Evolutionary conservation across 2,329 filamentous ascomycete genomes (phyloP), one percentile per base, ranked within the genome.

Genomic region (Claviceps citrina): DNA sequence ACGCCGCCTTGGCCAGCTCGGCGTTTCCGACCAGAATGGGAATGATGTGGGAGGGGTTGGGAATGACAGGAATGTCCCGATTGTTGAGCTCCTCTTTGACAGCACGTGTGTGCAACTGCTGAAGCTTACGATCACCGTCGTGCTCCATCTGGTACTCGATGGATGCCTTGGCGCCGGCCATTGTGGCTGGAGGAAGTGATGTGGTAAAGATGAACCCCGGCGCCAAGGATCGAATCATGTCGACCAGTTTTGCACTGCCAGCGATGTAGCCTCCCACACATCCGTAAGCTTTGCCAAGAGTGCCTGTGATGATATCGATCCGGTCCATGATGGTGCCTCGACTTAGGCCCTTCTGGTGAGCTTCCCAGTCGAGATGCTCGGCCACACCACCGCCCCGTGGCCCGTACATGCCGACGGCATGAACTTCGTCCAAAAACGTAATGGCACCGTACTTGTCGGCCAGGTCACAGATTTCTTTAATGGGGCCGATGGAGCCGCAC

Each of bases 141-240:
- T 93, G 81, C 38, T 69, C 68, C 66, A 84, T 81, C 61, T 96
- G 91, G 59, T 96, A 95, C 56, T 95, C 84, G 53, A 98, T 96
- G 27, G 91, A 86, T 1, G 84, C 71, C 58, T 79, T 76, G 18
- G 91, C 91, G 40, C 91, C 91, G 16, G 91, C 87, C 91, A 98
- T 98, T 46, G 86, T 93, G 12, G 91, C 86, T 0, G 91, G 91
- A 4, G 91, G 91, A 10, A 98, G 76, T 8, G 87, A 93, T 5
- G 91, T 98, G 35, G 91, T 98, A 67, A 98, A 98, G 61, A 98
- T 98, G 66, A 98, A 98, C 22, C 91, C 91, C 4, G 91, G 87
- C 1, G 91, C 91, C 31, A 96, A 76, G 7, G 91, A 96, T 39
- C 91, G 84, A 52, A 98, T 83, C 45, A 84, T 82, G 61, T 98